These are phyloP conservation scores for Pseudotsuga menziesii DNA, from an alignment of 75 land plant genomes.

Conservation along the genomic window DNA sequence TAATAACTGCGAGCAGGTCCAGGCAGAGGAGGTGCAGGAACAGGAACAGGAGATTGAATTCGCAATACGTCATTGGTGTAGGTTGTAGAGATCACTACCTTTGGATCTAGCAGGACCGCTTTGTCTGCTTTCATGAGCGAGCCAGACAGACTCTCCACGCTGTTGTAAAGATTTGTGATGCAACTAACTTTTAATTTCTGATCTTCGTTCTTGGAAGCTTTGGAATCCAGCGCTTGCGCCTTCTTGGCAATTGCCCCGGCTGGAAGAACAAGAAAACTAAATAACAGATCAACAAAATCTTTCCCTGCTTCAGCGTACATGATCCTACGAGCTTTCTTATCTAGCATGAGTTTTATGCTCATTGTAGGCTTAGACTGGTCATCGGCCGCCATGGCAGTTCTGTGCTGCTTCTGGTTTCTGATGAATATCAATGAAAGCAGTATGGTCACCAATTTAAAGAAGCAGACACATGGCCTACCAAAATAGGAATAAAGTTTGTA, in stretches of 20 bases:
- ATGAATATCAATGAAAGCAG: too few relatives aligned
- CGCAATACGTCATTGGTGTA: neutral
- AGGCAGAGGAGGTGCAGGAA: neutral
- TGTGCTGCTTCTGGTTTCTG: too few relatives aligned
- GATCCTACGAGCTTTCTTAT: neutral
- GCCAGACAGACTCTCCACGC: neutral
- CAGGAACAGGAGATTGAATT: neutral
- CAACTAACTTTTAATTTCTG: neutral
- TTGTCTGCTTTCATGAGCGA: neutral
- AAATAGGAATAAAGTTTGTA: too few relatives aligned
- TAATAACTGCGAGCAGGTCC: neutral
- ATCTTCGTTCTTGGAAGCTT: neutral
- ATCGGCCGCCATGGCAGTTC: neutral
- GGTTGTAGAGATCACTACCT: neutral
- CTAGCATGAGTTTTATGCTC: constrained; percentile 1
- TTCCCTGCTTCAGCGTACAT: constrained; percentile 7
- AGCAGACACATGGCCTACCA: too few relatives aligned
- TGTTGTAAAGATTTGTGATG: constrained; percentile 1
- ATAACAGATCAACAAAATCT: neutral
- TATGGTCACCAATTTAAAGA: too few relatives aligned
- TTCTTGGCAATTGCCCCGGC: neutral
- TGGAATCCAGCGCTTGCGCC: neutral
- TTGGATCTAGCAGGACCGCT: neutral
- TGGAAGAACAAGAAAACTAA: neutral
- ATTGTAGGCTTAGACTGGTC: neutral